These are phyloP conservation scores for Eucalyptus sideroxylon DNA, from an alignment of 345 rosid genomes.

Conservation along the genomic window DNA sequence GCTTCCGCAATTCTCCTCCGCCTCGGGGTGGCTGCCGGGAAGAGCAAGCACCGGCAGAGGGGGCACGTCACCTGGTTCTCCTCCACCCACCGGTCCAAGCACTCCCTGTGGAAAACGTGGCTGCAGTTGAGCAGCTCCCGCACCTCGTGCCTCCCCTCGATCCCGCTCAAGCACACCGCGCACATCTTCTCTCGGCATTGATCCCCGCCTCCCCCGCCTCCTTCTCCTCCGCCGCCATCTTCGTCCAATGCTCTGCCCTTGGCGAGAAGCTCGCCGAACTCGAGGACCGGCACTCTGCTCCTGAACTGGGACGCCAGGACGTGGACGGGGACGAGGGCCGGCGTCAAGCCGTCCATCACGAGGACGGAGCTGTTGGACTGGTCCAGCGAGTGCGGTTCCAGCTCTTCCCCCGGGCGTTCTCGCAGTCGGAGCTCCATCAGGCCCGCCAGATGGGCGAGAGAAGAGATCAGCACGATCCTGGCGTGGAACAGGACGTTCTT, in stretches of 20 bases:
- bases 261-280: background rate
- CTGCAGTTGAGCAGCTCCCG: slow-evolving; percentile 25
- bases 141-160: slow-evolving; percentile 9
- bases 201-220: background rate
- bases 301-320: slow-evolving; percentile 10
- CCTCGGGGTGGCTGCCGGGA: background rate
- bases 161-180: slow-evolving; percentile 21
- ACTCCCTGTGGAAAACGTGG: slow-evolving; percentile 32
- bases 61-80: slow-evolving; percentile 37
- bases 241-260: background rate
- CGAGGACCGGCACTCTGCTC: slow-evolving; percentile 14
- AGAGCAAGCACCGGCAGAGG: slow-evolving; percentile 22
- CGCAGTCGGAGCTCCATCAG: slow-evolving; percentile 1
- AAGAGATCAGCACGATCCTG: background rate
- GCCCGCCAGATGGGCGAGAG: slow-evolving; percentile 7
- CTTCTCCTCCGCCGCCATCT: background rate
- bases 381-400: background rate
- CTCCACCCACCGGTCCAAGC: slow-evolving; percentile 36
- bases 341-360: slow-evolving; percentile 4
- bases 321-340: slow-evolving; percentile 10
- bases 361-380: slow-evolving; percentile 2
- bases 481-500: background rate
- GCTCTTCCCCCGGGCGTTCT: background rate
- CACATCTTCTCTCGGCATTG: background rate
- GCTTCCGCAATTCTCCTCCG: background rate